Base-by-base conservation (phyloP, 495 filamentous ascomycete species). In the Penicillium mononematosum region DNA sequence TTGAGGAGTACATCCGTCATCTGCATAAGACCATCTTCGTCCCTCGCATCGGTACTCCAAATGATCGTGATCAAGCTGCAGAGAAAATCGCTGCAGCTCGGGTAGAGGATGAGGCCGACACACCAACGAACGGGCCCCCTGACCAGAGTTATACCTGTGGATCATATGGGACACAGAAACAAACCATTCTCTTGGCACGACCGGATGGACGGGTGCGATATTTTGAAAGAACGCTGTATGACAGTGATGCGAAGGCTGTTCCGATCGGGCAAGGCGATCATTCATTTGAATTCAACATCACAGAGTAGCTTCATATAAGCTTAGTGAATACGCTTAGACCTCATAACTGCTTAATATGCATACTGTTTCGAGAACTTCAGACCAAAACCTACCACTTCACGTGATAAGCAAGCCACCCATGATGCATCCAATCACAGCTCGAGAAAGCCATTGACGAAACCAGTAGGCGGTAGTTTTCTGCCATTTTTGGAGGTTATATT, bases 91-190 rank as follows among this genome's bases (percentile, higher is more conserved):
- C 80, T n/a, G 78, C 81, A 38, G 74, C 74, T 19, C 70, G 41
- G n/a, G 59, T 68, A 20, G 65, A 62, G 57, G 67, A 64, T 38
- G 63, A 68, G 41, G 48, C 48, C 19, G 58, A 60, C 10, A 43
- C 57, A 11, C 46, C 55, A 3, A 25, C 56, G 9, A 62, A 71
- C 25, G 61, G 58, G 19, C 45, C 54, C n/a, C 47, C 66, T 32
- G 60, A 66, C 25, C 64, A 62, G 39, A 64, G 63, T 16, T 79
- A 68, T 58, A 60, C 61, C 20, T 62, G 68, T 20, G 76, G 76
- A 0, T 57, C 67, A 5, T 98, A 98, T 73, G 94, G 94, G n/a
- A 98, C 94, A 1, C 90, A 96, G 69, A 85, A 90, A 60, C 93
- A 98, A 77, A 96, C 91, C 0, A 76, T 98, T 12, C 75, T 98